A percentile compares a stretch with the other conserved stretches of the same genome.
phyloP scores from a whole-genome alignment of 805 yeast species.

The Jamesozyma jinghongensis region DNA sequence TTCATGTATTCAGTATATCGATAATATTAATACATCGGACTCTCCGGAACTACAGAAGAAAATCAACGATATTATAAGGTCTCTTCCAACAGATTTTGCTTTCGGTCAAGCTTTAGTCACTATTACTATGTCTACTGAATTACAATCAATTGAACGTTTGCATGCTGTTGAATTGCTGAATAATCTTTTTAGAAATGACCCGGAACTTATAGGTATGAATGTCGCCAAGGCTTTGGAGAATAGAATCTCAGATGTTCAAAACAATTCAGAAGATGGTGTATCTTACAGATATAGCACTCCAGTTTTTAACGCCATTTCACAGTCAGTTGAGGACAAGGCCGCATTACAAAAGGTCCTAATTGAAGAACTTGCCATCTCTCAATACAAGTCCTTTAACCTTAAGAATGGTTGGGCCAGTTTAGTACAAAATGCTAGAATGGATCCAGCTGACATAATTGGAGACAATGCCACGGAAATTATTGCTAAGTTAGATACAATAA shows the following conservation, averaged over 20 bases:
- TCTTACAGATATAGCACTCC: constrained; percentile 29
- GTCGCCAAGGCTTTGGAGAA: constrained; percentile 36
- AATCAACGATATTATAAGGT: constrained; percentile 6
- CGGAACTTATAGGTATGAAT: constrained; percentile 36
- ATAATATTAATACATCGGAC: constrained; percentile 9
- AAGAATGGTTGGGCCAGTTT: constrained; percentile 72
- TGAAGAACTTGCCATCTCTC: constrained; percentile 37
- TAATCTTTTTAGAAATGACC: constrained; percentile 29
- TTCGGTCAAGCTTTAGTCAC: constrained; percentile 46
- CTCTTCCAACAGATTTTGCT: constrained; percentile 7
- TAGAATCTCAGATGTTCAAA: constrained; percentile 13
- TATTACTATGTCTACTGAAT: constrained; percentile 35
- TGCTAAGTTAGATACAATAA: constrained; percentile 13
- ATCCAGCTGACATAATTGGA: constrained; percentile 53
- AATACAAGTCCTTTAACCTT: constrained; percentile 32
- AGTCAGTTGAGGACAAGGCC: constrained; percentile 18
- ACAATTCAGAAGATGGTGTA: constrained; percentile 16
- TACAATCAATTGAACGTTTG: constrained; percentile 31
- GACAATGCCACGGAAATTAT: constrained; percentile 19
- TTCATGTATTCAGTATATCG: constrained; percentile 19
- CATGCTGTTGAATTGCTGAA: constrained; percentile 30
- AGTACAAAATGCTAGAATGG: constrained; percentile 47
- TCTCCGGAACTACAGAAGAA: constrained; percentile 5
- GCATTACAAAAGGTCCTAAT: constrained; percentile 30
- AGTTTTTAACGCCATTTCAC: constrained; percentile 34